Conservation (phyloP, 1,284 basidiomycete species). For the Exobasidium cylindrosporum region DNA sequence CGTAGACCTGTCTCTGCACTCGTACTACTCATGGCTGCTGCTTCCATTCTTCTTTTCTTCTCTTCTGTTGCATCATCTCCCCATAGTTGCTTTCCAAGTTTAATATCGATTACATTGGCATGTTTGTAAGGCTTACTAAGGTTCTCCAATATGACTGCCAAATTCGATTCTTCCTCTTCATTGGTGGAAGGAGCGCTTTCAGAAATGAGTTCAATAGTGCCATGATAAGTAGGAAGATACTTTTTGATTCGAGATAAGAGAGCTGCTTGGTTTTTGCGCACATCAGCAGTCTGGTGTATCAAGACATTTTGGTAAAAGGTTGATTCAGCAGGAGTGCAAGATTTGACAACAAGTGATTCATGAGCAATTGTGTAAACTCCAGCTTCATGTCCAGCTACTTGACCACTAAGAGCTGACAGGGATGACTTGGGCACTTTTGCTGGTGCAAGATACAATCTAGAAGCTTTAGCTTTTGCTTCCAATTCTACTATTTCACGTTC, state of each 20-base stretch:
- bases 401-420: conserved; percentile 49
- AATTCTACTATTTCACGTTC: neutral
- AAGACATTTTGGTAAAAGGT: conserved; percentile 72
- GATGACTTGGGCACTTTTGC: neutral
- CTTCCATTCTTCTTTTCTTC: conserved; percentile 75
- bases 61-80: conserved; percentile 69
- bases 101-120: conserved; percentile 85
- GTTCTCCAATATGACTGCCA: conserved; percentile 68
- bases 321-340: conserved; percentile 69
- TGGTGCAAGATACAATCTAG: neutral
- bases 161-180: conserved; percentile 58
- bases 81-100: conserved; percentile 82
- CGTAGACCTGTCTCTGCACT: conserved; percentile 72
- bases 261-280: conserved; percentile 18
- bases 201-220: conserved; percentile 13
- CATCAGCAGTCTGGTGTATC: neutral
- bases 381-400: conserved; percentile 84
- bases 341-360: conserved; percentile 79
- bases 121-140: conserved; percentile 69
- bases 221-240: conserved; percentile 7
- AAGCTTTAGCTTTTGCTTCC: neutral
- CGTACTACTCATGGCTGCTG: conserved; percentile 70
- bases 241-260: conserved; percentile 13
- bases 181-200: conserved; percentile 14
- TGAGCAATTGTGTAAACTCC: conserved; percentile 70